Evolutionary conservation across 805 yeast species (phyloP).

Genomic region (Pachysolen tannophilus): DNA sequence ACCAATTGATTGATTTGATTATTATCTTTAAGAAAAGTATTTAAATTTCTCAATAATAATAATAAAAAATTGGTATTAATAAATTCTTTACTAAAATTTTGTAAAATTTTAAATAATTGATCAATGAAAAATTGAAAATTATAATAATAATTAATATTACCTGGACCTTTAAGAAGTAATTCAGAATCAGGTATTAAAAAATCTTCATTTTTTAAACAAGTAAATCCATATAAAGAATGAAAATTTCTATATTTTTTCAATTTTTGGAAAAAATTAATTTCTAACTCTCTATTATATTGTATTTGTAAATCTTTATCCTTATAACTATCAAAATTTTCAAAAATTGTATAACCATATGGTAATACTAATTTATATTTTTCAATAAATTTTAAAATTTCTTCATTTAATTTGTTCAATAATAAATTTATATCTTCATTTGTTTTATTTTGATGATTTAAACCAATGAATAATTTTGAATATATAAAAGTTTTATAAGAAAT

Average conservation of each 20-base stretch:
- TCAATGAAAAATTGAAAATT: constrained; percentile 5
- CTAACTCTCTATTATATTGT: not conserved
- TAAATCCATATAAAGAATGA: not conserved
- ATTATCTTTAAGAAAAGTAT: not conserved
- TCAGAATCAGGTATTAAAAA: not conserved
- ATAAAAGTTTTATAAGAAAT: constrained; percentile 5
- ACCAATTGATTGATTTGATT: not conserved
- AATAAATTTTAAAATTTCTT: not conserved
- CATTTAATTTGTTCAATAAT: not conserved
- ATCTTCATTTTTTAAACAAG: not conserved
- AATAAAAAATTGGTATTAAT: constrained; percentile 2
- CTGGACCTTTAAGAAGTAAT: not conserved
- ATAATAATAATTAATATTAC: constrained; percentile 1
- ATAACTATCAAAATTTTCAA: constrained; percentile 1
- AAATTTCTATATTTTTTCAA: not conserved
- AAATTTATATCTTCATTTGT: constrained; percentile 1
- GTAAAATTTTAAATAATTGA: constrained; percentile 4
- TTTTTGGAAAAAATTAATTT: not conserved
- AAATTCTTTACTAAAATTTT: not conserved
- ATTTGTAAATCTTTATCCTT: not conserved
- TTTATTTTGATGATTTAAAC: not conserved
- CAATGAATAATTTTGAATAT: constrained; percentile 3
- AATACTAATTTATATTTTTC: constrained; percentile 1
- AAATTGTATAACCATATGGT: constrained; percentile 4
- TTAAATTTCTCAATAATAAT: not conserved